Base-by-base conservation (phyloP, 352 stramenopile genomes). In the Phytophthora meadii region DNA sequence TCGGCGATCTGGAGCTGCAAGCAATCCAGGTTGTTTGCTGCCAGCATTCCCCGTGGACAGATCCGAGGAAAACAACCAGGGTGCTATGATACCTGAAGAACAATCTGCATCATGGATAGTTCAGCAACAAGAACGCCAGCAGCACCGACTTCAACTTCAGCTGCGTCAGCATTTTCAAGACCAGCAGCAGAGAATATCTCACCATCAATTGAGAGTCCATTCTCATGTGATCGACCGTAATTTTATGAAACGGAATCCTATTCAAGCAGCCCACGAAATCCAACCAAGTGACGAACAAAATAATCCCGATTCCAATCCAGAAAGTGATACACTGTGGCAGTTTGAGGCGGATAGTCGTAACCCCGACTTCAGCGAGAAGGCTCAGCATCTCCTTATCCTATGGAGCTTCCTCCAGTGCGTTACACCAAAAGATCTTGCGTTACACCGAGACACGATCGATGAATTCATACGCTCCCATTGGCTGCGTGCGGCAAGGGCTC, bases 341-440 rank as follows among this genome's bases (percentile, higher is more conserved):
- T 10, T 24, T 14, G 41, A 61, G 6, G 37, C 27, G 27, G 36
- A 28, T 11, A n/a, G 28, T 4, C 44, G 44, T 3, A 11, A 22
- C 3, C 37, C 40, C 37, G 36, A 51, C 6, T 48, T 72, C 17
- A n/a, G 17, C 1, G 64, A 68, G 12, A 68, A 68, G 53, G 36
- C 5, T 3, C 44, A 66, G 17, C 57, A 72, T 25, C 22, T 72
- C 0, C 19, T 61, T 2, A 72, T 72, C 27, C 11, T 68, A 15
- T 68, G 51, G 49, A 34, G 37, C 5, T 72, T 72, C 32, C 40
- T 68, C 6, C 8, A 49, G 19, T 27, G 27, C 9, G 9, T 72
- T 12, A 25, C 50, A 5, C 5, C 59, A 8, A 8, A 36, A 5
- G 56, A 68, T 17, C 15, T 51, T 3, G 39, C 0, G 22, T 60